Percentiles rank a stretch among this genome's conserved stretches.
phyloP scores from a whole-genome alignment of 1,284 basidiomycete genomes.

The Bjerkandera adusta region DNA sequence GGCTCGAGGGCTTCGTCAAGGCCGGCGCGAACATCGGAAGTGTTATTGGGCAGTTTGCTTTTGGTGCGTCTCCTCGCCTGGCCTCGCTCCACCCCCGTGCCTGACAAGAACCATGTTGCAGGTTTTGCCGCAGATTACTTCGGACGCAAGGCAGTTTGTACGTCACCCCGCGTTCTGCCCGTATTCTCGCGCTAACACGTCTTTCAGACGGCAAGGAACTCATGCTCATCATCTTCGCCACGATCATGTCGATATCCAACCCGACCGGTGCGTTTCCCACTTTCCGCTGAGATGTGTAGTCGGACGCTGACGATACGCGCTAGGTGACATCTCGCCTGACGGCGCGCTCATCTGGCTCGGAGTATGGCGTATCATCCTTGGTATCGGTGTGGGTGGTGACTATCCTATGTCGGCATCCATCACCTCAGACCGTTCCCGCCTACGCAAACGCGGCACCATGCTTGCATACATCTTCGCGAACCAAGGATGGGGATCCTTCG shows the following conservation, averaged over 20 bases:
- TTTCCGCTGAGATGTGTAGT: slow-evolving; percentile 15
- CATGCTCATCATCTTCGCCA: slow-evolving; percentile 74
- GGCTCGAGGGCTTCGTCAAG: slow-evolving; percentile 64
- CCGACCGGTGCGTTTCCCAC: too few species aligned
- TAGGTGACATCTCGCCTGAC: slow-evolving; percentile 42
- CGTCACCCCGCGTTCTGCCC: slow-evolving; percentile 21
- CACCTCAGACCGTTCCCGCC: slow-evolving; percentile 65
- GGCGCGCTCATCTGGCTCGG: slow-evolving; percentile 57
- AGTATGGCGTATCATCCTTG: slow-evolving; percentile 69
- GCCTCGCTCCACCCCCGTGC: not conserved
- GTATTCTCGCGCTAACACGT: not conserved
- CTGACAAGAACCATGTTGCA: slow-evolving; percentile 22
- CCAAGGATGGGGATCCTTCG: slow-evolving; percentile 74
- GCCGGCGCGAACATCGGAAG: slow-evolving; percentile 72
- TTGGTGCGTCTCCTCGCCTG: slow-evolving; percentile 37
- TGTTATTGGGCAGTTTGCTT: slow-evolving; percentile 73
- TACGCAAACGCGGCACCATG: slow-evolving; percentile 72
- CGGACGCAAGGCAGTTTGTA: slow-evolving; percentile 65
- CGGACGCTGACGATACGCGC: slow-evolving; percentile 22
- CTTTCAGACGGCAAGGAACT: slow-evolving; percentile 69
- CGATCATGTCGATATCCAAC: slow-evolving; percentile 53
- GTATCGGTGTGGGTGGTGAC: slow-evolving; percentile 79
- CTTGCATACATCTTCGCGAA: slow-evolving; percentile 75
- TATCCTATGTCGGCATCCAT: slow-evolving; percentile 80
- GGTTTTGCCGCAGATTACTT: slow-evolving; percentile 63